Conservation (phyloP, 2,329 filamentous ascomycete genomes). For the Microdochium trichocladiopsis region DNA sequence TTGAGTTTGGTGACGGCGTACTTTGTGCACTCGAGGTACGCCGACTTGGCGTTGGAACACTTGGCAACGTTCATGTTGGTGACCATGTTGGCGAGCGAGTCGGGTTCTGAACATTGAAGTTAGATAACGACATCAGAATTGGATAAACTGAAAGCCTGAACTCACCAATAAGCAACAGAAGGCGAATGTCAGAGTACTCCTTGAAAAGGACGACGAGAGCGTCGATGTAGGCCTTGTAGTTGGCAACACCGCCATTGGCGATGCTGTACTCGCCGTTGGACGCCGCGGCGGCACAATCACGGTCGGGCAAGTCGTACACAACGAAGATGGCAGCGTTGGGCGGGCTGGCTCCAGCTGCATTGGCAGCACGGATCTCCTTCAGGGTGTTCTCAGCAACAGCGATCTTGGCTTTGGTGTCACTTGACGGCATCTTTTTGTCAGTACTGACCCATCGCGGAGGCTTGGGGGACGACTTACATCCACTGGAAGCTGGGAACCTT, state of each 20-base stretch:
- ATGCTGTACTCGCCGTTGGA: constrained; percentile 50
- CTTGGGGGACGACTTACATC: constrained; percentile 38
- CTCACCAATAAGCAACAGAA: constrained; percentile 36
- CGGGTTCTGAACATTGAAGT: constrained; percentile 35
- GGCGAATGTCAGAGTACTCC: constrained; percentile 33
- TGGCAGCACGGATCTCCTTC: constrained; percentile 31
- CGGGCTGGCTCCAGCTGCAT: constrained; percentile 26
- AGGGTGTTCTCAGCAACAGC: constrained; percentile 37
- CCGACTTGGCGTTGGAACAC: constrained; percentile 37
- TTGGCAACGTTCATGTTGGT: constrained; percentile 46
- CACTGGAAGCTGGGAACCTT: constrained; percentile 46
- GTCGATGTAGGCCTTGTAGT: constrained; percentile 51
- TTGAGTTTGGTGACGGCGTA: constrained; percentile 46
- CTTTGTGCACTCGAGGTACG: constrained; percentile 40
- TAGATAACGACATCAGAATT: constrained; percentile 13
- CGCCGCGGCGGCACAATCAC: constrained; percentile 49
- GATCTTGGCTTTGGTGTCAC: constrained; percentile 42
- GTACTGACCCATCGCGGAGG: constrained; percentile 3
- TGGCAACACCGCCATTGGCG: constrained; percentile 39
- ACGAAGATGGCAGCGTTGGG: constrained; percentile 42
- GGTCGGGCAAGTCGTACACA: constrained; percentile 51
- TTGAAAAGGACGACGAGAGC: constrained; percentile 31
- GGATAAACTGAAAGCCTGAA: constrained; percentile 10
- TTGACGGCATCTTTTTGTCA: constrained; percentile 10
- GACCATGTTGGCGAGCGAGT: constrained; percentile 52